A percentile compares a stretch with the other conserved stretches of the same genome.
These are phyloP conservation scores for Chaetomiaceae sp. DNA, from an alignment of 2,329 filamentous ascomycete species.

Conservation along the genomic window DNA sequence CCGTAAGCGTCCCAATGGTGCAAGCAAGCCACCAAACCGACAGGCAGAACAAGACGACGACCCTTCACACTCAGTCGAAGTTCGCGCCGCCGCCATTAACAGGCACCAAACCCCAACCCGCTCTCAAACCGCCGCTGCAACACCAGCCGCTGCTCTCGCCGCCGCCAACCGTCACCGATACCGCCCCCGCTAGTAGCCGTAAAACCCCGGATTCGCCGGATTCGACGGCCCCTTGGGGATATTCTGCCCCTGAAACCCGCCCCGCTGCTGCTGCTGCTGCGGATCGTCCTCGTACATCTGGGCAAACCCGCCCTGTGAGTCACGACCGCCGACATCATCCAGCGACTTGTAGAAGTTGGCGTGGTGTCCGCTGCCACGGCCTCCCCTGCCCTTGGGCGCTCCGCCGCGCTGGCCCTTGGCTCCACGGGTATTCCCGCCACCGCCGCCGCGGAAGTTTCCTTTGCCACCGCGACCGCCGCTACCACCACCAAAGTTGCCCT, in stretches of 20 bases:
- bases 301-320: constrained; percentile 41
- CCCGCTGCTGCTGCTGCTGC: background rate
- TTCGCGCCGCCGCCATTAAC: too few relatives aligned
- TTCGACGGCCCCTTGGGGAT: constrained; percentile 22
- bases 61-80: too few relatives aligned
- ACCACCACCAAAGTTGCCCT: constrained; percentile 24
- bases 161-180: too few relatives aligned
- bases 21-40: too few relatives aligned
- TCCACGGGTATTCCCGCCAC: constrained; percentile 36
- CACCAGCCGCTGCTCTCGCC: too few relatives aligned
- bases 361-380: constrained; percentile 43
- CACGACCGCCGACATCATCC: constrained; percentile 57
- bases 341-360: constrained; percentile 66
- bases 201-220: constrained; percentile 18
- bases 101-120: too few relatives aligned
- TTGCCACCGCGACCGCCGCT: background rate
- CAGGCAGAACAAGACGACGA: too few relatives aligned
- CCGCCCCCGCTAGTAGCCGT: background rate
- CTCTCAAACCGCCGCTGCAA: too few relatives aligned
- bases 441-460: constrained; percentile 37
- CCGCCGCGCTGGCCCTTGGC: constrained; percentile 37
- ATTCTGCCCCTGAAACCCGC: constrained; percentile 5
- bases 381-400: constrained; percentile 30
- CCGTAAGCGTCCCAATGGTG: too few relatives aligned
- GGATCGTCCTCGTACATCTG: constrained; percentile 44